These are phyloP conservation scores for Ophiocordyceps camponoti-floridani DNA, from an alignment of 2,329 filamentous ascomycete species.

Conservation along the genomic window DNA sequence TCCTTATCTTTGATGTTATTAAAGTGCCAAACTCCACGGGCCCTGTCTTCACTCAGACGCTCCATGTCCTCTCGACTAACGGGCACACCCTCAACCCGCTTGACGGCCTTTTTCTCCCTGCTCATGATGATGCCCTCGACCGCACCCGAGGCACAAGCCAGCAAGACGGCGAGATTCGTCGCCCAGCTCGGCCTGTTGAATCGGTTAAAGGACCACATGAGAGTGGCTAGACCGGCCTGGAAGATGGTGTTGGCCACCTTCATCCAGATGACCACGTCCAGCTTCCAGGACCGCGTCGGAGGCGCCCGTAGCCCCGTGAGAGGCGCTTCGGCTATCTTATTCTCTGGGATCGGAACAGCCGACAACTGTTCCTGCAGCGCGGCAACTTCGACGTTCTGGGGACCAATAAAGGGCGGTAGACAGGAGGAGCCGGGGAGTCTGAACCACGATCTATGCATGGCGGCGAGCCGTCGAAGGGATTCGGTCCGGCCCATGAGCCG, in stretches of 20 bases:
- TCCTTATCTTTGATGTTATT: conserved; percentile 20
- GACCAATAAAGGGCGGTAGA: conserved; percentile 34
- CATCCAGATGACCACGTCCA: conserved; percentile 64
- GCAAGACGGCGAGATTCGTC: conserved; percentile 59
- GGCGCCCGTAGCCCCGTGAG: conserved; percentile 55
- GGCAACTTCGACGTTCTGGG: conserved; percentile 27
- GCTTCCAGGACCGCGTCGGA: conserved; percentile 52
- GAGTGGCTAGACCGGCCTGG: conserved; percentile 52
- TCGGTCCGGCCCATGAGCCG: conserved; percentile 32
- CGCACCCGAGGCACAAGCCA: conserved; percentile 53
- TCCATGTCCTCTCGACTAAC: conserved; percentile 36
- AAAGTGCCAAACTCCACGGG: conserved; percentile 38
- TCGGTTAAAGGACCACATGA: conserved; percentile 71
- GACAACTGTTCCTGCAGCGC: conserved; percentile 16
- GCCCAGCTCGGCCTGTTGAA: conserved; percentile 62
- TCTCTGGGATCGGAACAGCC: conserved; percentile 42
- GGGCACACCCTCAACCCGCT: conserved; percentile 52
- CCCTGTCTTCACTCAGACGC: conserved; percentile 31
- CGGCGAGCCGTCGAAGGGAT: conserved; percentile 51
- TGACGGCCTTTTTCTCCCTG: conserved; percentile 53
- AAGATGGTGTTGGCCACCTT: conserved; percentile 67
- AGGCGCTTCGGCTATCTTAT: conserved; percentile 45
- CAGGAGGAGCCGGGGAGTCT: conserved; percentile 48
- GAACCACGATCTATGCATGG: conserved; percentile 61
- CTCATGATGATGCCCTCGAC: conserved; percentile 53